Percentiles rank a stretch among this genome's conserved stretches.
Evolutionary conservation across 2,329 filamentous ascomycete species (phyloP).

Genomic region (Trichoderma breve): DNA sequence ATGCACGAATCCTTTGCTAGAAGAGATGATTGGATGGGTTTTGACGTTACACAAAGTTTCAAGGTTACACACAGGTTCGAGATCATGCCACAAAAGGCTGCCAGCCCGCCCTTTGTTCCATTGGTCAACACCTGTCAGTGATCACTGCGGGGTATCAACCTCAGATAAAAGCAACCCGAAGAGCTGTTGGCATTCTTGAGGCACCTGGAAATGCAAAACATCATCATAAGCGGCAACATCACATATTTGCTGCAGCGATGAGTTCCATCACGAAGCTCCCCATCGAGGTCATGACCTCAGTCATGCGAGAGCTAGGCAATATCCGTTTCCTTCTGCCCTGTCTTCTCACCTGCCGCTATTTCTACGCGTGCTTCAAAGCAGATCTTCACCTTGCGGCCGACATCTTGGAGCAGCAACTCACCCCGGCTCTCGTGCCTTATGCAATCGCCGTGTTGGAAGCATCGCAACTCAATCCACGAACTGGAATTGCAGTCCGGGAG

Average conservation of each 20-base stretch:
- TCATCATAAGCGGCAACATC: neutral
- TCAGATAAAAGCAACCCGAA: neutral
- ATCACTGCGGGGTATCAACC: neutral
- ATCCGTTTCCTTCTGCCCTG: neutral
- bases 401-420: neutral
- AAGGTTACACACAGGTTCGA: neutral
- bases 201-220: neutral
- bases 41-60: neutral
- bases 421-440: neutral
- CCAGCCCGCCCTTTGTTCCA: neutral
- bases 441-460: neutral
- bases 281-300: neutral
- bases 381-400: neutral
- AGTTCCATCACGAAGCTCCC: neutral
- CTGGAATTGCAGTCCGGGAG: neutral
- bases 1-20: neutral
- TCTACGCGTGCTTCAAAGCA: neutral
- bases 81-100: no score
- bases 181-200: neutral
- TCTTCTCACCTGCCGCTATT: neutral
- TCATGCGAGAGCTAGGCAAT: neutral
- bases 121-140: neutral
- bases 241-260: neutral
- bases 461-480: neutral
- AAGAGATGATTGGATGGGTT: neutral